Base-by-base conservation (phyloP, 2,329 filamentous ascomycete genomes). In the Aspergillus candidus region DNA sequence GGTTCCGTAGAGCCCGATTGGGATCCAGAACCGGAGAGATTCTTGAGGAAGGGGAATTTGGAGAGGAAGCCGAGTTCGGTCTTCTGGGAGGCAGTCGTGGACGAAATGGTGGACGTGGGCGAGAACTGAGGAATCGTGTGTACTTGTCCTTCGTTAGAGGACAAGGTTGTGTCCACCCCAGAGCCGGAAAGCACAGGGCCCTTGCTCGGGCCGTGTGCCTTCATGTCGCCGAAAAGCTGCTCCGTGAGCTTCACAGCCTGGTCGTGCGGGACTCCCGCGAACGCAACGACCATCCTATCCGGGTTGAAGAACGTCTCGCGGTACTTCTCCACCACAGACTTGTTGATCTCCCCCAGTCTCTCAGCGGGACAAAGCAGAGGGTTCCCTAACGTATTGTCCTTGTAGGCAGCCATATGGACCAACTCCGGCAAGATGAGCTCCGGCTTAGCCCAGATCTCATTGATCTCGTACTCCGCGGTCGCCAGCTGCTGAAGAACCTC, bases 391-490 rank as follows among this genome's bases (percentile, higher is more conserved):
- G 93, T 97, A 70, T 98, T 97, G 63, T 93, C 86, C 72, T 89
- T 93, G 71, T 88, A 98, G 2, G 90, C 93, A 8, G 93, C 89
- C 73, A 90, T 93, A 67, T 98, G 93, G 32, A 97, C 84, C 56
- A 98, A 72, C 70, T 98, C 93, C 0, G 93, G 93, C 48, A 98
- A 73, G 56, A 98, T 97, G 44, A 98, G 78, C 60, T 97, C 91
- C 0, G 93, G 90, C 75, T 94, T 97, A 57, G 85, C 84, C 93
- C 93, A 98, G 44, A 98, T 97, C 73, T 97, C 93, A 17, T 82
- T 82, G 65, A 98, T 93, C 71, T 98, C 93, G 63, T 97, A 98
- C 41, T 90, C 82, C 7, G 91, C 93, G 6, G 91, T 97, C 62
- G 86, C 82, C 15, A 98, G 74, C 70, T 98, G 93, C 64, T 89